Evolutionary conservation across 1,139 yeast species (phyloP), one percentile per base, ranked within the genome.

Genomic region (Meyerozyma guilliermondii): DNA sequence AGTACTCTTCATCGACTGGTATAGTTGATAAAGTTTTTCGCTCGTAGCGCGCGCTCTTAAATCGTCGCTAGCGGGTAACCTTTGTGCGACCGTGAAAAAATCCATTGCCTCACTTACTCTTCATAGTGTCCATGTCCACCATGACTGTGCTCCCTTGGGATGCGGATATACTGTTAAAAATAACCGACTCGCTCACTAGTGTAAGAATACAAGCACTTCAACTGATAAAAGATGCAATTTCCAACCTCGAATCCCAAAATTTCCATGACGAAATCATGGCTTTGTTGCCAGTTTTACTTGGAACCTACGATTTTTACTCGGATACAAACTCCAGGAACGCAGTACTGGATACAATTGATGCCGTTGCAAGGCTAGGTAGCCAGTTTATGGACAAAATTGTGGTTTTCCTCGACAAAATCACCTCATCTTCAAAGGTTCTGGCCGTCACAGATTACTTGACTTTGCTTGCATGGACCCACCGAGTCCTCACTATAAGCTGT

Each of bases 1-100:
- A 66, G 74, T 79, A 60, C 59, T 78, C 83, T 59, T 78, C 83
- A 77, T 75, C 65, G 83, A 75, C 80, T 78, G 83, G 66, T 69
- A 74, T 78, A 78, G 83, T 78, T 78, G 83, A 75, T 74, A 53
- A 61, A 51, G 70, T 33, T 26, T 33, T 33, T 35, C 23, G 27
- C 7, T 39, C 35, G 30, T 30, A 34, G 34, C 31, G 28, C 37
- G 35, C 42, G 39, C 41, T 20, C 13, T 24, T 35, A 35, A 10
- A 35, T 23, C 22, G 28, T n/a, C 28, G 18, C 38, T 35, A 35
- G 26, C 30, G 33, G 30, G 17, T 27, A 18, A 18, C 9, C 10
- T 7, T 14, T 11, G 22, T 11, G 16, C 36, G 45, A n/a, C 40
- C 42, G 45, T 42, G 44, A 46, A 44, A 46, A 33, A 44, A 44